phyloP scores from a whole-genome alignment of 106 monocot genomes.

The Dioscorea alata region DNA sequence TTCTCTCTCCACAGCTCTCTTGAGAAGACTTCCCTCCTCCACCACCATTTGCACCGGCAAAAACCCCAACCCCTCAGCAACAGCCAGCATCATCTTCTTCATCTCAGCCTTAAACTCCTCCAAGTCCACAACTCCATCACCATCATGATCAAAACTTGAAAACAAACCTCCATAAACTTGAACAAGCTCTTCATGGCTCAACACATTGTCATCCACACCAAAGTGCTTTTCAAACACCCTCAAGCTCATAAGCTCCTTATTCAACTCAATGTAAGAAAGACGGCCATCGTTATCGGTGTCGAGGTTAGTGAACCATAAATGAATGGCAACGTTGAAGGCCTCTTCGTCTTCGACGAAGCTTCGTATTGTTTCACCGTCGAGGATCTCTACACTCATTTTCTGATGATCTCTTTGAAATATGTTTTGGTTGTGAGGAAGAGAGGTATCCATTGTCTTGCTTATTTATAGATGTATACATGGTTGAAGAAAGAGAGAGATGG shows the following conservation, averaged over 20 bases:
- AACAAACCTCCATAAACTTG: slow-evolving; percentile 41
- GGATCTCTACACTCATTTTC: slow-evolving; percentile 44
- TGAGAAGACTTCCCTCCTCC: slow-evolving; percentile 67
- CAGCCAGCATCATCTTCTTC: slow-evolving; percentile 67
- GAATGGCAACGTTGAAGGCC: slow-evolving; percentile 15
- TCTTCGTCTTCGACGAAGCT: slow-evolving; percentile 40
- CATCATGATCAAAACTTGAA: slow-evolving; percentile 47
- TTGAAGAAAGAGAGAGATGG: no score
- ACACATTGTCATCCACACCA: slow-evolving; percentile 21
- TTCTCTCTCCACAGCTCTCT: slow-evolving; percentile 43
- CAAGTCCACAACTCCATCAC: slow-evolving; percentile 35
- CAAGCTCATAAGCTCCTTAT: slow-evolving; percentile 38
- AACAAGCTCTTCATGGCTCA: slow-evolving; percentile 25
- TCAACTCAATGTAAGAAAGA: slow-evolving; percentile 21
- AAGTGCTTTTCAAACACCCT: slow-evolving; percentile 45
- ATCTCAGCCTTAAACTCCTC: slow-evolving; percentile 62
- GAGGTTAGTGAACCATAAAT: slow-evolving; percentile 16
- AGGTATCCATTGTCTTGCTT: no score
- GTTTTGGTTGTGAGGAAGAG: no score
- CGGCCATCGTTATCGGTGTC: slow-evolving; percentile 18
- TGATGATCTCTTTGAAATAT: no score
- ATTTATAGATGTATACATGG: no score
- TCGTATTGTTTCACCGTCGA: slow-evolving; percentile 44
- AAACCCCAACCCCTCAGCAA: slow-evolving; percentile 53
- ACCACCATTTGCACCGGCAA: slow-evolving; percentile 60